Evolutionary conservation across 441 rosid species (phyloP).

Genomic region (Metrosideros polymorpha): DNA sequence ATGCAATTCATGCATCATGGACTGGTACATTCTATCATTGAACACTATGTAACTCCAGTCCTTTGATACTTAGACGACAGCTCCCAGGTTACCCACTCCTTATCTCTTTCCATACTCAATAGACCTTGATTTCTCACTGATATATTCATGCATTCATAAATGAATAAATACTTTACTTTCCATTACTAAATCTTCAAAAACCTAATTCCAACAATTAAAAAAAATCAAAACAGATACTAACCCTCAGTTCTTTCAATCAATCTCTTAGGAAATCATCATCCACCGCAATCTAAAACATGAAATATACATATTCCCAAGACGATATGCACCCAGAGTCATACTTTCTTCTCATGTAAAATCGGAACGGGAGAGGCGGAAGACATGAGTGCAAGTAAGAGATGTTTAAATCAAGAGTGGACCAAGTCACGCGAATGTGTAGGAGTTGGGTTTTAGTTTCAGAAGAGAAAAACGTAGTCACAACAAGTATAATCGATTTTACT

Average conservation of each 20-base stretch:
- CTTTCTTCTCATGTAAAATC: background rate
- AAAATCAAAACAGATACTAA: background rate
- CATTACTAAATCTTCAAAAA: background rate
- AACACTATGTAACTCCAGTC: background rate
- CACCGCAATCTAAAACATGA: background rate
- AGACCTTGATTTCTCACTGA: background rate
- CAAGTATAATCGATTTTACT: background rate
- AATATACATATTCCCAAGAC: background rate
- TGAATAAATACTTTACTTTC: background rate
- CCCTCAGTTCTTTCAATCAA: background rate
- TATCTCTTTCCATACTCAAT: background rate
- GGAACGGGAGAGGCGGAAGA: background rate
- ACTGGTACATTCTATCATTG: background rate
- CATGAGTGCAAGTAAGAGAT: background rate
- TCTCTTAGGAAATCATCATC: background rate
- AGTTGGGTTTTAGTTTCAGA: background rate
- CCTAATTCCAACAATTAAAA: background rate
- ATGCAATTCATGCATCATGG: background rate
- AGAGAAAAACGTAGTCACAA: background rate
- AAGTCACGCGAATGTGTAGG: background rate
- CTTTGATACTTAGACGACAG: background rate
- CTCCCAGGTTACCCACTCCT: background rate
- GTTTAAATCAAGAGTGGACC: background rate
- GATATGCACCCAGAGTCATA: background rate
- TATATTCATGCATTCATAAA: background rate